Percentiles rank a stretch among this genome's conserved stretches.
phyloP scores from a whole-genome alignment of 2,329 filamentous ascomycete genomes.

The Blumeria hordei region DNA sequence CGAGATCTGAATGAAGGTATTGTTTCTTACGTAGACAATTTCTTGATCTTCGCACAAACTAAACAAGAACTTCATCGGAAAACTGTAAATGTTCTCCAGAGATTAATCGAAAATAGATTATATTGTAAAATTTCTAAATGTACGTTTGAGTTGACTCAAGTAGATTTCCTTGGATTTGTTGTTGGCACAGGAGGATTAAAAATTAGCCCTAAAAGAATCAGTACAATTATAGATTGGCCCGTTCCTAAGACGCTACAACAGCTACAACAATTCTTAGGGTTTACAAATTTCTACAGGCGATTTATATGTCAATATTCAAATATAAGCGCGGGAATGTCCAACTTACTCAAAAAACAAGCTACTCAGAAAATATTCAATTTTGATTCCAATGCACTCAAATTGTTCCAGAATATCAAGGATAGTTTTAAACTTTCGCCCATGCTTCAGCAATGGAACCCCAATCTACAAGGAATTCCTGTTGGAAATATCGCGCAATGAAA shows the following conservation, averaged over 20 bases:
- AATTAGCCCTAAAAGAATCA: too few relatives aligned
- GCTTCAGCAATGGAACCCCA: background rate
- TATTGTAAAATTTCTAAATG: constrained; percentile 1
- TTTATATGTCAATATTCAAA: too few relatives aligned
- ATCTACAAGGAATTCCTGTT: background rate
- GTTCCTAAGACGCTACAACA: too few relatives aligned
- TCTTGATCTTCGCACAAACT: background rate
- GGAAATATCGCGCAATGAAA: too few relatives aligned
- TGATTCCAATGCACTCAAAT: background rate
- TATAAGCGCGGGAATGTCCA: too few relatives aligned
- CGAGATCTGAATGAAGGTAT: background rate
- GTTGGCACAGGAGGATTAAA: too few relatives aligned
- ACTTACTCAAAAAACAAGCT: too few relatives aligned
- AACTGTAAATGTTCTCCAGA: background rate
- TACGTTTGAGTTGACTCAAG: background rate
- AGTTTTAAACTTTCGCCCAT: background rate
- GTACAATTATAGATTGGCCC: too few relatives aligned
- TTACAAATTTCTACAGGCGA: too few relatives aligned
- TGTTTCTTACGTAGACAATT: background rate
- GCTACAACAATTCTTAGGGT: too few relatives aligned
- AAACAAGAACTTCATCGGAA: background rate
- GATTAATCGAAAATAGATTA: background rate
- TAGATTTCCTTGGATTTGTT: too few relatives aligned
- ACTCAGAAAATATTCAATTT: too few relatives aligned
- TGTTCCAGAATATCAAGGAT: background rate